Evolutionary conservation across 192 early-diverging fungal species (phyloP), one percentile per base, ranked within the genome.

Genomic region (Jimgerdemannia lactiflua): DNA sequence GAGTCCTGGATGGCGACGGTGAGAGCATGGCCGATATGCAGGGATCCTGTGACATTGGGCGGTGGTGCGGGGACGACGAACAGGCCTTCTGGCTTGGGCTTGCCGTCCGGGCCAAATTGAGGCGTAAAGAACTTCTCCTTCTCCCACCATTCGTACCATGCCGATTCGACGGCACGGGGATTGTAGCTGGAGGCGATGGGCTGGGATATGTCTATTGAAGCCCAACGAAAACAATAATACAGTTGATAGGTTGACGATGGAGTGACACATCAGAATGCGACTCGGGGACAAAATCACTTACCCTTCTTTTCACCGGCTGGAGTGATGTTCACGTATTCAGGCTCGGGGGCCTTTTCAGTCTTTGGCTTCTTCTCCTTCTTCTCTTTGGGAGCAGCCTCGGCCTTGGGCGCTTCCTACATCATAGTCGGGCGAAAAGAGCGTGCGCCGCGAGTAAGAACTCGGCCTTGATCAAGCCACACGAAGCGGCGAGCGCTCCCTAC

Each of bases 101-200:
- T 86, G 67, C 94, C 95, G 73, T 94, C 89, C 29, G 83, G 75
- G 3, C 84, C 86, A 70, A 94, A 83, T 75, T 91, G 83, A 11
- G 98, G 98, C 78, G 95, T 87, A 78, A 99, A 98, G 82, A 88
- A 95, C 10, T 92, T 94, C 78, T 93, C 83, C 86, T 95, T 92
- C 83, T 95, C 95, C 97, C 98, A 98, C 96, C 97, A 99, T 41
- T 86, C 89, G 80, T 98, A 97, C 98, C 97, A 99, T 39, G 95
- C 91, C 39, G 94, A 83, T 81, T 99, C 98, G 40, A 99, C 98
- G 42, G 91, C 94, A 65, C 75, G 86, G 10, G 97, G 96, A 73
- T 97, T 92, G 82, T 98, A 99, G 70, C 89, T 83, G 43, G 84
- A 83, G 4, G 96, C 92, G 87, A 97, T 93, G 19, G 88, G 86